A percentile compares a stretch with the other conserved stretches of the same genome.
Evolutionary conservation across 805 yeast species (phyloP).

Genomic region (Ogataea pini): DNA sequence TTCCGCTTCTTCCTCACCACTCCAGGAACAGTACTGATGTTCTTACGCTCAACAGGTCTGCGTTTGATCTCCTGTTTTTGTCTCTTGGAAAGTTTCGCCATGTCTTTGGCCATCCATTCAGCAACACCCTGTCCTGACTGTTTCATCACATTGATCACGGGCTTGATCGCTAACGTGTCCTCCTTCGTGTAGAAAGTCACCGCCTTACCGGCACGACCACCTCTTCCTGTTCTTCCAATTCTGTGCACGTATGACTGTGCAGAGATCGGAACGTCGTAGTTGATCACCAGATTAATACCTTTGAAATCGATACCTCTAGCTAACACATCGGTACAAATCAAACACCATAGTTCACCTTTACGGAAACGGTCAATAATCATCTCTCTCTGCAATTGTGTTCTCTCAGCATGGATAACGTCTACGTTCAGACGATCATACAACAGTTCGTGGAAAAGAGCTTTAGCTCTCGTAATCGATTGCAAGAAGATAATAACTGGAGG

Average conservation of each 20-base stretch:
- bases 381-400: slow-evolving; percentile 86
- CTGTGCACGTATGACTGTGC: slow-evolving; percentile 97
- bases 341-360: slow-evolving; percentile 91
- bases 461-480: slow-evolving; percentile 91
- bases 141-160: slow-evolving; percentile 91
- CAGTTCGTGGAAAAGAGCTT: slow-evolving; percentile 90
- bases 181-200: slow-evolving; percentile 92
- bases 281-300: slow-evolving; percentile 91
- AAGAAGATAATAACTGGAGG: slow-evolving; percentile 93
- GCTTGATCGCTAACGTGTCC: slow-evolving; percentile 72
- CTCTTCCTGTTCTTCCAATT: slow-evolving; percentile 98
- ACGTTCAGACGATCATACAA: slow-evolving; percentile 89
- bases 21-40: slow-evolving; percentile 83
- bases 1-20: slow-evolving; percentile 63
- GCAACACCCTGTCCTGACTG: slow-evolving; percentile 64
- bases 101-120: slow-evolving; percentile 72
- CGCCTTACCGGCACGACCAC: slow-evolving; percentile 82
- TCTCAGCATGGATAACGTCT: slow-evolving; percentile 94
- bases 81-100: slow-evolving; percentile 62
- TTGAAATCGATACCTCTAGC: slow-evolving; percentile 97
- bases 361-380: slow-evolving; percentile 80
- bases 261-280: slow-evolving; percentile 92
- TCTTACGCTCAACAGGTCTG: slow-evolving; percentile 61
- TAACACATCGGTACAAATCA: slow-evolving; percentile 93
- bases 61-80: slow-evolving; percentile 63